Conservation (phyloP, 1,284 basidiomycete genomes). For the Pseudozyma hubeiensis region DNA sequence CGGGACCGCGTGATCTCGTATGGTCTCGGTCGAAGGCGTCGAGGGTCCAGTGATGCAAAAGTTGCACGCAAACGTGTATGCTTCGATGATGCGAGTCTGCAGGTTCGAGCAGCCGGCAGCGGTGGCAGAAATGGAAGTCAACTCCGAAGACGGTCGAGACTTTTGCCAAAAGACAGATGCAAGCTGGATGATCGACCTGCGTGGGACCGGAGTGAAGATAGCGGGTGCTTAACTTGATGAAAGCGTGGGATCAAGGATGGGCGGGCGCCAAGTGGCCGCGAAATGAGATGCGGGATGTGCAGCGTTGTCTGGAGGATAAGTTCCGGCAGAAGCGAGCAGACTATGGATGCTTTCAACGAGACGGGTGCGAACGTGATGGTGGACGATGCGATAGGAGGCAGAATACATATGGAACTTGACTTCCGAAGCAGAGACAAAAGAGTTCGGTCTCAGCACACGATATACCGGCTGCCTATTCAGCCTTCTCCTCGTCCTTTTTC, state of each 20-base stretch:
- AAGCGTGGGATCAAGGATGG: neutral
- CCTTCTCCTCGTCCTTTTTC: neutral
- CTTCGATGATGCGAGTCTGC: neutral
- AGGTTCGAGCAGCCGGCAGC: neutral
- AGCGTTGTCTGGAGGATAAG: conserved; percentile 3
- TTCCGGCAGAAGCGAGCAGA: conserved; percentile 1
- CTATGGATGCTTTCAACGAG: neutral
- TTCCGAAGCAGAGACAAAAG: conserved; percentile 3
- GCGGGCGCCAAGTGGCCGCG: neutral
- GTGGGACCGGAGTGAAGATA: neutral
- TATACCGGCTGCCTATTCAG: neutral
- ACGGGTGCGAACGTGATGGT: neutral
- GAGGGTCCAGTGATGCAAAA: neutral
- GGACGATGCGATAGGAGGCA: conserved; percentile 3
- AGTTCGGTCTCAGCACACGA: neutral
- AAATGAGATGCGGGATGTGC: neutral
- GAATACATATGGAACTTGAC: conserved; percentile 3
- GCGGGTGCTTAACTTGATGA: neutral
- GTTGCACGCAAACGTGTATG: neutral
- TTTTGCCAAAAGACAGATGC: neutral
- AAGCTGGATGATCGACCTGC: conserved; percentile 1
- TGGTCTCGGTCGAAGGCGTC: neutral
- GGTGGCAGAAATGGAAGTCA: neutral
- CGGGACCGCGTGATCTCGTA: conserved; percentile 1
- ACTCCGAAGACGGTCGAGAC: neutral